Base-by-base conservation (phyloP, 345 rosid species). In the Sonneratia alba region DNA sequence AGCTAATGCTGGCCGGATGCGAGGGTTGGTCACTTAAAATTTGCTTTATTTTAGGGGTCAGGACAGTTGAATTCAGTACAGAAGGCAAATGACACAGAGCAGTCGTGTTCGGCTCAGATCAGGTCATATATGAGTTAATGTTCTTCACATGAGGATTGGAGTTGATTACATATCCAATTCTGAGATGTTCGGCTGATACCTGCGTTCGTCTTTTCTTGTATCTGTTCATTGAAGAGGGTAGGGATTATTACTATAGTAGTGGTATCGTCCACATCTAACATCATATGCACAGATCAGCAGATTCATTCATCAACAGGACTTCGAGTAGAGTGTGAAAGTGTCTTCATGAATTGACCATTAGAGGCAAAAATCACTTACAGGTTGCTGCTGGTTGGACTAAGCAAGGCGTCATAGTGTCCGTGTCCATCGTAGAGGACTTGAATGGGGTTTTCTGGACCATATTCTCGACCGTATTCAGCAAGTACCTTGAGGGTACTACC, bases 381-480 rank as follows among this genome's bases (percentile, higher is more conserved):
- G 72, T 75, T 83, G 56, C 84, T 72, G 72, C 72, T 64, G 10
- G 49, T 63, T 51, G 79, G 75, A 73, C 67, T 70, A 70, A 67
- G 76, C 82, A 85, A 74, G 32, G 81, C 85, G 73, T 87, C 94
- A 56, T 85, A 87, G 73, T 89, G 91, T 66, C 94, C 91, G 65
- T 83, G 80, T 4, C 89, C 88, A 71, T 83, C 76, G 74, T 89
- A 89, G 71, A 87, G 77, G 45, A 89, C 89, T 56, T 83, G 78
- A 10, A 87, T 72, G 13, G 94, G 88, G 75, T 82, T 77, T 61
- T 83, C 89, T 61, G 42, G 75, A 24, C 85, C 86, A 62, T 89
- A 87, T 70, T 85, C 87, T 73, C 73, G 88, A 66, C 94, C 94
- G 67, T 89, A 89, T 76, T 87, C 87, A 1, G 91, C 87, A 69